phyloP scores from a whole-genome alignment of 1,284 basidiomycete genomes.

The Flammula alnicola region DNA sequence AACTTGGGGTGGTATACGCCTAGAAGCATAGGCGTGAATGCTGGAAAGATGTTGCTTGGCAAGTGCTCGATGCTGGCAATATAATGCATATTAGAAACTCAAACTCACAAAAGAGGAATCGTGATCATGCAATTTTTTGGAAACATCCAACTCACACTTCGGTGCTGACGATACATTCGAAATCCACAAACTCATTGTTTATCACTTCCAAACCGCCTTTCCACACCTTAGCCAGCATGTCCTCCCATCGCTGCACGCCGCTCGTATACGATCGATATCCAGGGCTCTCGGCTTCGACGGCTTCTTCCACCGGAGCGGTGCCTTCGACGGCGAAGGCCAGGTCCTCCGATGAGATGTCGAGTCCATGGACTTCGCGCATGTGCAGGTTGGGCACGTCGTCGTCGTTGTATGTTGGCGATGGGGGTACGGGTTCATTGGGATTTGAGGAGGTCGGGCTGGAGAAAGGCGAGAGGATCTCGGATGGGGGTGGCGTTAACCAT shows the following conservation, averaged over 20 bases:
- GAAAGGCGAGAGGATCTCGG: slow-evolving; percentile 33
- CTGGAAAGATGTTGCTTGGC: slow-evolving; percentile 65
- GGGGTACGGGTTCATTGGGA: slow-evolving; percentile 23
- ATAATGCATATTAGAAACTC: no score
- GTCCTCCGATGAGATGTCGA: slow-evolving; percentile 63
- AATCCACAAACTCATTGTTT: slow-evolving; percentile 74
- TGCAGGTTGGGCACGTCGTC: slow-evolving; percentile 64
- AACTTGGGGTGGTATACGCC: slow-evolving; percentile 83
- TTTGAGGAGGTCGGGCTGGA: slow-evolving; percentile 13
- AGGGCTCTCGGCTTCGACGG: slow-evolving; percentile 23
- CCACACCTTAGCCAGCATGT: slow-evolving; percentile 77
- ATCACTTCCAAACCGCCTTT: slow-evolving; percentile 79
- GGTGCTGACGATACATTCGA: slow-evolving; percentile 84
- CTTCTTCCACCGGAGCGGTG: slow-evolving; percentile 42
- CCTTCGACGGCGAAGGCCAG: slow-evolving; percentile 55
- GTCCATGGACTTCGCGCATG: slow-evolving; percentile 60
- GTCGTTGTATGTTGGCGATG: slow-evolving; percentile 36
- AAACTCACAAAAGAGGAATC: no score
- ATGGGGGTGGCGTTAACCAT: slow-evolving; percentile 53
- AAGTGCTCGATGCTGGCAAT: slow-evolving; percentile 84
- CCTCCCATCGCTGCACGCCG: slow-evolving; percentile 69
- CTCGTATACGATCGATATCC: slow-evolving; percentile 24
- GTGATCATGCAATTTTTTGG: no score
- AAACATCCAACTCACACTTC: slow-evolving; percentile 89
- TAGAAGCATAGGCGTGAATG: slow-evolving; percentile 82